Percentiles rank a stretch among this genome's conserved stretches.
phyloP scores from a whole-genome alignment of 495 filamentous ascomycete species.

The Annulohypoxylon moriforme region DNA sequence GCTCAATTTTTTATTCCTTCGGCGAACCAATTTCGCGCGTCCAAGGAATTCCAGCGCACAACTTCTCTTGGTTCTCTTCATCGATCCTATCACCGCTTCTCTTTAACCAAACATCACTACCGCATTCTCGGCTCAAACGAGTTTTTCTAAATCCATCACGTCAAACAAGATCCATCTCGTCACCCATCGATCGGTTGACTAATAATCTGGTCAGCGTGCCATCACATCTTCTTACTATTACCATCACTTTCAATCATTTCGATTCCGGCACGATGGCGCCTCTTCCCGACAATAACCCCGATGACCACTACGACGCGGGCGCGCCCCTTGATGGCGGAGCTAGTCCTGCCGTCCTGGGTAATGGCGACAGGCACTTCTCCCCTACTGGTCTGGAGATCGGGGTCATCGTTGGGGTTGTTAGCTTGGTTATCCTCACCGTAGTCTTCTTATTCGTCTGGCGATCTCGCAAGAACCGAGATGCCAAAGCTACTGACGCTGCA shows the following conservation, averaged over 20 bases:
- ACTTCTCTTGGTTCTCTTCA: constrained; percentile 5
- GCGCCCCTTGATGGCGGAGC: constrained; percentile 45
- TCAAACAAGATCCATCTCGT: constrained; percentile 32
- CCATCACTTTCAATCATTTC: not conserved
- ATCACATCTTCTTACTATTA: constrained; percentile 21
- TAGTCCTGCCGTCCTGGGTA: constrained; percentile 37
- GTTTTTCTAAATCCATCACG: constrained; percentile 11
- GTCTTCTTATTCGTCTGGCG: constrained; percentile 46
- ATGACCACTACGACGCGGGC: constrained; percentile 41
- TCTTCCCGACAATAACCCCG: constrained; percentile 23
- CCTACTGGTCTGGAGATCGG: constrained; percentile 47
- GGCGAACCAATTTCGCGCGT: not conserved
- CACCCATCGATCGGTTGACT: constrained; percentile 26
- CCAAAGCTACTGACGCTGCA: constrained; percentile 16
- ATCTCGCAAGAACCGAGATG: constrained; percentile 38
- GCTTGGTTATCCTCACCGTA: constrained; percentile 36
- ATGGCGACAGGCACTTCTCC: constrained; percentile 21
- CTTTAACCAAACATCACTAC: constrained; percentile 11
- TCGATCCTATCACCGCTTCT: not conserved
- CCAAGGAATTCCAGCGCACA: constrained; percentile 3
- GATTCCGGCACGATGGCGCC: constrained; percentile 37
- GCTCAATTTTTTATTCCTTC: not conserved
- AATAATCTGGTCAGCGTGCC: constrained; percentile 38
- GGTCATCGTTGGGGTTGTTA: constrained; percentile 40
- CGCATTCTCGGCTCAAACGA: constrained; percentile 11